Evolutionary conservation across 495 filamentous ascomycete species (phyloP).

Genomic region (Aspergillus mulundensis): DNA sequence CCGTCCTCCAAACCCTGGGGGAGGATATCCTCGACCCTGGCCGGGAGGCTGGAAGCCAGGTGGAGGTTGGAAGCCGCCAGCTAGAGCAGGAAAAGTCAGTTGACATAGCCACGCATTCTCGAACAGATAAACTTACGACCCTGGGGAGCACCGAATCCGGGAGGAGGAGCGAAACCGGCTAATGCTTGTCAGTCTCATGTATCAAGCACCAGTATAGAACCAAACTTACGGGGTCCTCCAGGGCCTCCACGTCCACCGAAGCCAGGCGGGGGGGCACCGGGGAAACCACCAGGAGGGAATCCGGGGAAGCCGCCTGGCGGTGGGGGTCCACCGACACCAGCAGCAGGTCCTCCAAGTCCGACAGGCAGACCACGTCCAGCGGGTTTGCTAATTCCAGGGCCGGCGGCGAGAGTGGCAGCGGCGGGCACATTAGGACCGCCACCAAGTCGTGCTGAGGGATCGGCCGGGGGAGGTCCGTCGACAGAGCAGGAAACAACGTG

Average conservation of each 20-base stretch:
- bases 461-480: constrained; percentile 92
- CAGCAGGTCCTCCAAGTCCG: constrained; percentile 84
- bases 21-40: constrained; percentile 66
- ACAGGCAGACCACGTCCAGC: constrained; percentile 87
- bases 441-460: constrained; percentile 86
- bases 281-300: constrained; percentile 63
- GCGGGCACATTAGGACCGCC: constrained; percentile 62
- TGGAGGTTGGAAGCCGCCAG: constrained; percentile 64
- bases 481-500: constrained; percentile 92
- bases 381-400: constrained; percentile 86
- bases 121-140: constrained; percentile 48
- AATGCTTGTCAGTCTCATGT: constrained; percentile 13
- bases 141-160: constrained; percentile 55
- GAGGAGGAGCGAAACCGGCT: constrained; percentile 61
- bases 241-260: constrained; percentile 73
- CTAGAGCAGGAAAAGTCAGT: constrained; percentile 32
- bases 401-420: constrained; percentile 66
- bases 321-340: constrained; percentile 81
- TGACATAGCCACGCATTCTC: neutral
- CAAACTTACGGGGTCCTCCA: constrained; percentile 58
- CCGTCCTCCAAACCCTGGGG: constrained; percentile 73
- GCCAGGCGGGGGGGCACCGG: constrained; percentile 64
- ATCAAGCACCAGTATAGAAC: neutral
- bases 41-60: constrained; percentile 63
- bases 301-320: constrained; percentile 53